These are phyloP conservation scores for Magnolia kwangsiensis DNA, from an alignment of 164 flowering plant genomes.

Conservation along the genomic window DNA sequence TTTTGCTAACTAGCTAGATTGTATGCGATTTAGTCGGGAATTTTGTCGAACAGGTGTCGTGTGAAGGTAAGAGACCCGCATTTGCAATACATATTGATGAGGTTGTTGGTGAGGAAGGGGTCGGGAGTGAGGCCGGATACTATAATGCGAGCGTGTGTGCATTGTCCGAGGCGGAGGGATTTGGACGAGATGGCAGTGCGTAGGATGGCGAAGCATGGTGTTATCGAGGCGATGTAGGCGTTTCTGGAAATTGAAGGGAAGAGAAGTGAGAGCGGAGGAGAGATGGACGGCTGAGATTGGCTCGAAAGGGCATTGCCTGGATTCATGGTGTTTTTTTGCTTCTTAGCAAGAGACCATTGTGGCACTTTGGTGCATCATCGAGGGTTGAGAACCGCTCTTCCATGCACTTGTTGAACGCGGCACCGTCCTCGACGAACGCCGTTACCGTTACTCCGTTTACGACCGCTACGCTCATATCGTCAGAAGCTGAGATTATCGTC, in stretches of 20 bases:
- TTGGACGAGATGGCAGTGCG: too few species aligned
- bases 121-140: slow-evolving; percentile 22
- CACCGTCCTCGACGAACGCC: slow-evolving; percentile 37
- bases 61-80: slow-evolving; percentile 36
- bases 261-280: too few species aligned
- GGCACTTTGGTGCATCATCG: slow-evolving; percentile 7
- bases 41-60: slow-evolving; percentile 43
- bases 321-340: too few species aligned
- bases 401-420: slow-evolving; percentile 32
- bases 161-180: too few species aligned
- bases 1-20: too few species aligned
- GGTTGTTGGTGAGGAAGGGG: slow-evolving; percentile 47
- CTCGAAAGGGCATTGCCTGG: too few species aligned
- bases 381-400: slow-evolving; percentile 39
- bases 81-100: slow-evolving; percentile 46
- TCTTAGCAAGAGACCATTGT: too few species aligned
- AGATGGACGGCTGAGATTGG: too few species aligned
- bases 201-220: too few species aligned
- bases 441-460: slow-evolving; percentile 36
- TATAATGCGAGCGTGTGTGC: slow-evolving; percentile 30
- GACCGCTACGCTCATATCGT: slow-evolving; percentile 36
- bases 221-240: too few species aligned
- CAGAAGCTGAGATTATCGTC: not conserved
- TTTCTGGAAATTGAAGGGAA: too few species aligned
- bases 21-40: too few species aligned